These are phyloP conservation scores for Metschnikowia reukaufii DNA, from an alignment of 805 yeast species.

Conservation along the genomic window DNA sequence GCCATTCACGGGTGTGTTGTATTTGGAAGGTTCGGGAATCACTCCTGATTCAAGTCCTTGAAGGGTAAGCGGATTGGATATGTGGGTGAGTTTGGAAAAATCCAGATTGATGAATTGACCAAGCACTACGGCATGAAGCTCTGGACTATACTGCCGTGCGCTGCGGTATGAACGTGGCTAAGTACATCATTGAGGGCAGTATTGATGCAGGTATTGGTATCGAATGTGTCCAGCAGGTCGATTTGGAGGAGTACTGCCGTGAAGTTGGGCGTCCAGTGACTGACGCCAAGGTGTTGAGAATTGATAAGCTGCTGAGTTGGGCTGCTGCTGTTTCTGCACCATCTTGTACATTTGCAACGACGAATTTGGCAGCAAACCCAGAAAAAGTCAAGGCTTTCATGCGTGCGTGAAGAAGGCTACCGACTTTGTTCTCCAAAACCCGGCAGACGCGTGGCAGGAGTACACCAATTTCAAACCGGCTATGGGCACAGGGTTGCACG, in stretches of 20 bases:
- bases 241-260: constrained; percentile 49
- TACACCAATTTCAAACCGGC: constrained; percentile 49
- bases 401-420: constrained; percentile 53
- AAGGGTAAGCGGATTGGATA: constrained; percentile 56
- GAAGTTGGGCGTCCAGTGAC: constrained; percentile 11
- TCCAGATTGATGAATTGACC: constrained; percentile 56
- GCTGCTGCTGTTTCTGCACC: constrained; percentile 61
- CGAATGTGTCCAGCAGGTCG: constrained; percentile 61
- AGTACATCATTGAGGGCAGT: constrained; percentile 52
- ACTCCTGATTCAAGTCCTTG: constrained; percentile 49
- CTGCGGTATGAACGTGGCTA: constrained; percentile 61
- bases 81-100: constrained; percentile 61
- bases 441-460: constrained; percentile 47
- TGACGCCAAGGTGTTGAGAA: constrained; percentile 57
- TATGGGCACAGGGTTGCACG: constrained; percentile 40
- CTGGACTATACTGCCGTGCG: constrained; percentile 56
- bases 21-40: constrained; percentile 51
- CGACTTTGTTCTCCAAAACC: constrained; percentile 45
- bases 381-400: constrained; percentile 46
- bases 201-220: constrained; percentile 60
- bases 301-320: constrained; percentile 54
- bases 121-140: constrained; percentile 57
- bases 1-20: constrained; percentile 56
- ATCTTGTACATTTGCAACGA: constrained; percentile 55
- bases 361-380: constrained; percentile 45